phyloP scores from a whole-genome alignment of 805 yeast genomes.

The Sugiyamaella boreocaroliniensis region DNA sequence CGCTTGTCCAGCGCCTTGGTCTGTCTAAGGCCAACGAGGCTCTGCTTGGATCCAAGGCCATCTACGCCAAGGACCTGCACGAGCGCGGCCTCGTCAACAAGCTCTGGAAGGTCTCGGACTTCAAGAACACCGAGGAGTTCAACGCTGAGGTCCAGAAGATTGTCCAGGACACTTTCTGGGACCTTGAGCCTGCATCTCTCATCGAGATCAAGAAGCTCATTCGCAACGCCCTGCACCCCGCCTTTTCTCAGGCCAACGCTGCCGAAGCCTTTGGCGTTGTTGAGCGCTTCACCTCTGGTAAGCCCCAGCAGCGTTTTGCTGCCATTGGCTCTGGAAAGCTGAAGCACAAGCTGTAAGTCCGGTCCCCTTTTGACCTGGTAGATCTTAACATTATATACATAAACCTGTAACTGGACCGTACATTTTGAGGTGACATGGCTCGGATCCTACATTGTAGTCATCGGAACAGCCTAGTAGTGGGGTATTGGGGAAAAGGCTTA shows the following conservation, averaged over 20 bases:
- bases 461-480: too few species aligned
- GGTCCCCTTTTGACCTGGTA: background rate
- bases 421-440: background rate
- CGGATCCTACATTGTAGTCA: too few species aligned
- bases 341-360: slow-evolving; percentile 54
- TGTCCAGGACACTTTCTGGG: slow-evolving; percentile 33
- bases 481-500: too few species aligned
- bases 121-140: slow-evolving; percentile 40
- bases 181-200: slow-evolving; percentile 42
- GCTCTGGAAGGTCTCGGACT: slow-evolving; percentile 36
- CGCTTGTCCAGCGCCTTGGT: slow-evolving; percentile 66
- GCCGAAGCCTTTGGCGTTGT: slow-evolving; percentile 66
- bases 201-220: slow-evolving; percentile 41
- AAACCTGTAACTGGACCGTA: background rate
- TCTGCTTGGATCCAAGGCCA: slow-evolving; percentile 59
- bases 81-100: slow-evolving; percentile 57
- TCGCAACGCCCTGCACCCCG: slow-evolving; percentile 29
- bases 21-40: slow-evolving; percentile 68
- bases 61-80: slow-evolving; percentile 50
- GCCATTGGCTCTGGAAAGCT: slow-evolving; percentile 47
- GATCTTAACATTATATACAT: too few species aligned
- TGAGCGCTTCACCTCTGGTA: slow-evolving; percentile 61
- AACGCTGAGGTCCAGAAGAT: slow-evolving; percentile 40
- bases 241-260: slow-evolving; percentile 46
- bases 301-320: slow-evolving; percentile 63